Evolutionary conservation across 371 early-diverging fungal species (phyloP).

Genomic region (Chytridiales sp.): DNA sequence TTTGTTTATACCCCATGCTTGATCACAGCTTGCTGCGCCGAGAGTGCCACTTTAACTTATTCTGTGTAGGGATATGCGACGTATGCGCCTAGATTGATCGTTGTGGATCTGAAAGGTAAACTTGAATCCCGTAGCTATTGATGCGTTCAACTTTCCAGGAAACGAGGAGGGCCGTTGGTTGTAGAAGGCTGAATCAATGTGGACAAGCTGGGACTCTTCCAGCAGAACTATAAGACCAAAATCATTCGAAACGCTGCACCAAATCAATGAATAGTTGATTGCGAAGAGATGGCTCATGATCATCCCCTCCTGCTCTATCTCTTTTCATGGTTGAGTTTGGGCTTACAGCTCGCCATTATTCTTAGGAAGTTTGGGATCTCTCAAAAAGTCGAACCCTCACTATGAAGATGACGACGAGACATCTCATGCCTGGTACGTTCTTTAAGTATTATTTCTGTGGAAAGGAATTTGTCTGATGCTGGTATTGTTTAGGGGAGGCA

Average conservation of each 20-base stretch:
- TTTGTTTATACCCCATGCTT: background rate
- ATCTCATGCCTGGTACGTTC: constrained; percentile 43
- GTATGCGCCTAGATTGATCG: constrained; percentile 74
- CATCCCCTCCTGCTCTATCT: too few relatives aligned
- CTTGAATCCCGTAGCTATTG: constrained; percentile 6
- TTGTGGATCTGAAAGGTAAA: constrained; percentile 75
- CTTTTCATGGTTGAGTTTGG: too few relatives aligned
- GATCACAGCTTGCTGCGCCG: background rate
- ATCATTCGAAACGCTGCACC: too few relatives aligned
- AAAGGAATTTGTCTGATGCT: background rate
- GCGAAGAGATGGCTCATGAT: too few relatives aligned
- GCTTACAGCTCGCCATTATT: too few relatives aligned
- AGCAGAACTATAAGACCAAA: background rate
- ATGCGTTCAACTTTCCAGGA: background rate
- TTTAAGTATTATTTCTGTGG: too few relatives aligned
- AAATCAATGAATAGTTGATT: too few relatives aligned
- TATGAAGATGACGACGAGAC: constrained; percentile 44
- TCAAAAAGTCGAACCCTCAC: constrained; percentile 64
- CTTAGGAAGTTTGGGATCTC: constrained; percentile 70
- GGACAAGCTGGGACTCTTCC: background rate
- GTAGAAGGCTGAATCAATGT: too few relatives aligned
- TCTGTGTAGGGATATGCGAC: constrained; percentile 59
- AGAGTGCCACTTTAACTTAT: background rate
- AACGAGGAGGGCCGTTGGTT: too few relatives aligned
- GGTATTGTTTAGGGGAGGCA: constrained; percentile 48